Base-by-base conservation (phyloP, 1,139 yeast species). In the Protomyces gravidus region DNA sequence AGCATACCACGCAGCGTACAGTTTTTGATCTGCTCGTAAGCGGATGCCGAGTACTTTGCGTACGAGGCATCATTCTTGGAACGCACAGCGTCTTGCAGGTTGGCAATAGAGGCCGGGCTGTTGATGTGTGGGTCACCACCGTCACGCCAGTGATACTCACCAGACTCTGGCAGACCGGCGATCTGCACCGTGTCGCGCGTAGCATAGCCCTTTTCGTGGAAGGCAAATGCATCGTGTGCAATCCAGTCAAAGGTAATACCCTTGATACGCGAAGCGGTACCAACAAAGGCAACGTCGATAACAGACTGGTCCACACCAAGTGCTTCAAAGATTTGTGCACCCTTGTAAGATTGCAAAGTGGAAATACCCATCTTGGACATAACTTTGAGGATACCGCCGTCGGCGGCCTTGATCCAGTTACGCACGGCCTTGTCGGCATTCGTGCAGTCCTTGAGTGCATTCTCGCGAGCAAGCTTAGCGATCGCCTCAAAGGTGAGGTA, bases 341-440 rank as follows among this genome's bases (percentile, higher is more conserved):
- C 98, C 75, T 92, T 92, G 76, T 92, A 92, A 23, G 96, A 88
- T 25, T 97, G 96, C 72, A 92, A 79, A 36, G 98, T 92, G 42
- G 97, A 90, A 68, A 92, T 92, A 79, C 98, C 98, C 97, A 92
- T 92, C 79, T 92, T 92, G 50, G 97, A 88, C 98, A 92, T 92
- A 63, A 92, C 97, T 77, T 92, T 92, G 70, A 89, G 78, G 66
- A 92, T 85, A 74, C 97, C 97, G 62, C 89, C 85, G 71, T 90
- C 95, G 64, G 87, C 78, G 19, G 97, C 84, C 65, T 81, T 77
- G 72, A 85, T 86, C 76, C 88, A 92, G 77, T 92, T 90, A 59
- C 77, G 77, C 65, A 90, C 73, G 64, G 89, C 79, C 66, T 80
- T 72, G 39, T 80, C 81, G 64, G 83, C 83, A 40, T 83, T 71